phyloP scores from a whole-genome alignment of 1,284 basidiomycete genomes.

The Puccinia horiana region DNA sequence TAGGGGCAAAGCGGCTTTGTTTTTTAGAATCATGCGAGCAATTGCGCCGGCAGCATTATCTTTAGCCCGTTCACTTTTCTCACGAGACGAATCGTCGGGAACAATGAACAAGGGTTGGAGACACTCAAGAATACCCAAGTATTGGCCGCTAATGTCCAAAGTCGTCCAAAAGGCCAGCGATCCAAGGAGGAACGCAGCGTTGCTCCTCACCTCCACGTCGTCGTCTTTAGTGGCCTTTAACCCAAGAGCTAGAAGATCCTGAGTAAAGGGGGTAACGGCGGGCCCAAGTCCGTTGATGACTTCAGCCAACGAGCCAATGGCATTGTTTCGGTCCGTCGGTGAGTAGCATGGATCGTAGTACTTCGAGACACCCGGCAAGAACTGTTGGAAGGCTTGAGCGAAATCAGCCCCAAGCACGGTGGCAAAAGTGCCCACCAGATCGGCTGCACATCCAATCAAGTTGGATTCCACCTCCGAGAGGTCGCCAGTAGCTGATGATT shows the following conservation, averaged over 20 bases:
- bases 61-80: slow-evolving; percentile 73
- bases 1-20: slow-evolving; percentile 77
- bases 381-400: slow-evolving; percentile 75
- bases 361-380: slow-evolving; percentile 85
- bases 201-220: slow-evolving; percentile 90
- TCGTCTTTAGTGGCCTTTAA: slow-evolving; percentile 78
- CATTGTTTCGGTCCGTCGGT: slow-evolving; percentile 84
- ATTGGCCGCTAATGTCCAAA: slow-evolving; percentile 80
- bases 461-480: slow-evolving; percentile 96
- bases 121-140: slow-evolving; percentile 73
- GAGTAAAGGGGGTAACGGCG: slow-evolving; percentile 81
- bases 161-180: slow-evolving; percentile 86
- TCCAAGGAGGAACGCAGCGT: slow-evolving; percentile 91
- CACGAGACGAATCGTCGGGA: slow-evolving; percentile 65
- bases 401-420: slow-evolving; percentile 83
- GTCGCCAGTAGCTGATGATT: slow-evolving; percentile 70
- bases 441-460: slow-evolving; percentile 87
- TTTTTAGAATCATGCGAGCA: slow-evolving; percentile 81
- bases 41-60: slow-evolving; percentile 96
- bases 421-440: slow-evolving; percentile 88
- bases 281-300: slow-evolving; percentile 89
- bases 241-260: slow-evolving; percentile 75
- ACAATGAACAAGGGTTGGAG: slow-evolving; percentile 81
- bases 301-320: slow-evolving; percentile 92
- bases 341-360: slow-evolving; percentile 71